A percentile compares a stretch with the other conserved stretches of the same genome.
Conservation (phyloP, 352 stramenopile genomes). For the Phytophthora pseudosyringae region DNA sequence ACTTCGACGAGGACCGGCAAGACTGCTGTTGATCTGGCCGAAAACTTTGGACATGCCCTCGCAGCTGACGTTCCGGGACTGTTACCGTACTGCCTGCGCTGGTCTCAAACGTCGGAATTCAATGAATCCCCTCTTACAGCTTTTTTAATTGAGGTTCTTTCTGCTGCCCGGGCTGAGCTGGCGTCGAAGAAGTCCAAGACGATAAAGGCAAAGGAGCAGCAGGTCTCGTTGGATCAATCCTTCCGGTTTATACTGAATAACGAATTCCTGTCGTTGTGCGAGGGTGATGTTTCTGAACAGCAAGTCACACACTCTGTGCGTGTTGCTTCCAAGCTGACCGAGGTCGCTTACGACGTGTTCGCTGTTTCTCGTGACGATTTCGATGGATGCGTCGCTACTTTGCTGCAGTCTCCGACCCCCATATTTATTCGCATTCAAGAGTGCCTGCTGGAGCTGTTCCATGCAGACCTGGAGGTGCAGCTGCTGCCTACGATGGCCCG, state of each 20-base stretch:
- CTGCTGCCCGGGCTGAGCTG: conserved; percentile 43
- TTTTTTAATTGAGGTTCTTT: conserved; percentile 70
- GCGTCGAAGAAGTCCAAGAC: conserved; percentile 41
- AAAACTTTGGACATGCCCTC: conserved; percentile 54
- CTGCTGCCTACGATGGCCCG: conserved; percentile 72
- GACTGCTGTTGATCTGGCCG: conserved; percentile 32
- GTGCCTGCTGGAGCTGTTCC: conserved; percentile 59
- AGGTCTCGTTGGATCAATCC: conserved; percentile 47
- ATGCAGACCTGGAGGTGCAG: conserved; percentile 52
- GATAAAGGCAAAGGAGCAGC: conserved; percentile 52
- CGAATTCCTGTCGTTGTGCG: conserved; percentile 64
- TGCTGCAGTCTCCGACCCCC: conserved; percentile 64
- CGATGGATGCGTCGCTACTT: conserved; percentile 61
- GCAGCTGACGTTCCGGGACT: conserved; percentile 44
- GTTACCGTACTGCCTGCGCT: conserved; percentile 68
- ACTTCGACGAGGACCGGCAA: conserved; percentile 18
- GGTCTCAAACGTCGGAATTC: conserved; percentile 60
- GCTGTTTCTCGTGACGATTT: conserved; percentile 60
- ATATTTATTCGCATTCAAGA: conserved; percentile 76
- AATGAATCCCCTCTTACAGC: conserved; percentile 50
- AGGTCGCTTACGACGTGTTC: conserved; percentile 50
- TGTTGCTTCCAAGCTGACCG: conserved; percentile 60
- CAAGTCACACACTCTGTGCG: conserved; percentile 31
- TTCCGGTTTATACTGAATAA: conserved; percentile 70
- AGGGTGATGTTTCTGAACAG: conserved; percentile 29